phyloP scores from a whole-genome alignment of 129 eudicot species.

The Saussurea involucrata region DNA sequence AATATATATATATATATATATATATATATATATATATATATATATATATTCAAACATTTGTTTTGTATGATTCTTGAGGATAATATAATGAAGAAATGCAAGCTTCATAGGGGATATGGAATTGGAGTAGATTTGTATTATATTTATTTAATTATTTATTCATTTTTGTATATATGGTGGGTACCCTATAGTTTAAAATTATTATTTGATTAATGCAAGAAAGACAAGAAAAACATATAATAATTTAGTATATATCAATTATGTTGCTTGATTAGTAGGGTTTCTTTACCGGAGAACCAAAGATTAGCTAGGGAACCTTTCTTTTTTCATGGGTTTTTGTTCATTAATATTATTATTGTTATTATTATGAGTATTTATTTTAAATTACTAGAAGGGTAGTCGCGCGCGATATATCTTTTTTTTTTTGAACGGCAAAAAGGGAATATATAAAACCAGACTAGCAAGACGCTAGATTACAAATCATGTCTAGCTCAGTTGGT shows the following conservation, averaged over 20 bases:
- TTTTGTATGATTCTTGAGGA: conserved; percentile 14
- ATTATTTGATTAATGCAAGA: neutral
- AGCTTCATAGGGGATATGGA: neutral
- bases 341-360: neutral
- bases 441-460: too few relatives aligned
- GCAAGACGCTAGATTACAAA: too few relatives aligned
- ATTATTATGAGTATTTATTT: too few relatives aligned
- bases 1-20: neutral
- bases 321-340: neutral
- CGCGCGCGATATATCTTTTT: too few relatives aligned
- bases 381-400: too few relatives aligned
- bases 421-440: too few relatives aligned
- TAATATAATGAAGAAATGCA: neutral
- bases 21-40: neutral
- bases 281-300: conserved; percentile 27
- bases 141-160: neutral
- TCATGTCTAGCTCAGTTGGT: too few relatives aligned
- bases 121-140: neutral
- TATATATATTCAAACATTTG: conserved; percentile 6
- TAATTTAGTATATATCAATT: conserved; percentile 12
- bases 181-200: conserved; percentile 7
- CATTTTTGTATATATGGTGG: conserved; percentile 5
- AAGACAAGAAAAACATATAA: conserved; percentile 12
- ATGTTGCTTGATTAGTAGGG: conserved; percentile 32
- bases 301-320: conserved; percentile 22